A percentile compares a stretch with the other conserved stretches of the same genome.
phyloP scores from a whole-genome alignment of 2,329 filamentous ascomycete species.

The Claviceps humidiphila region DNA sequence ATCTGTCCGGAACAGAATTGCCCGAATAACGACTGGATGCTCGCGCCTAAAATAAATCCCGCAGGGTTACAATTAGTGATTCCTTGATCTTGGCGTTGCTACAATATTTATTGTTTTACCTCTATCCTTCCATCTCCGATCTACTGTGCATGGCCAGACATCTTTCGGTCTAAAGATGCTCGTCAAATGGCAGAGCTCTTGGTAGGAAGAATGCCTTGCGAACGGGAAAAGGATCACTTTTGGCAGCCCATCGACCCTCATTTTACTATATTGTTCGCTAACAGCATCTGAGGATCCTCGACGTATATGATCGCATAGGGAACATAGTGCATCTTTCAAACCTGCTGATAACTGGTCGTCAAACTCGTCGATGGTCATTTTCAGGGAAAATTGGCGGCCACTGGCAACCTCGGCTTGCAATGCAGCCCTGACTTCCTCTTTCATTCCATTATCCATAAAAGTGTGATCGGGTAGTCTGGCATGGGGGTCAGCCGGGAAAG shows the following conservation, averaged over 20 bases:
- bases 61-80: neutral
- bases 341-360: conserved; percentile 8
- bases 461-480: conserved; percentile 10
- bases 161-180: conserved; percentile 57
- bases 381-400: conserved; percentile 15
- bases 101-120: conserved; percentile 14
- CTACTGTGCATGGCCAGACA: conserved; percentile 70
- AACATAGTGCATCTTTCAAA: conserved; percentile 1
- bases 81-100: neutral
- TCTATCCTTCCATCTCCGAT: conserved; percentile 49
- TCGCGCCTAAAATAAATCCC: conserved; percentile 26
- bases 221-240: conserved; percentile 57
- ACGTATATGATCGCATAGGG: conserved; percentile 1
- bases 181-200: conserved; percentile 62
- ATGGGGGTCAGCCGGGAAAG: neutral
- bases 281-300: neutral
- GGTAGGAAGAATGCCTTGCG: conserved; percentile 78
- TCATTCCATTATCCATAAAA: conserved; percentile 3
- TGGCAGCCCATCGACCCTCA: conserved; percentile 18
- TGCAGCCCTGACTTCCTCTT: conserved; percentile 4
- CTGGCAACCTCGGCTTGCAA: conserved; percentile 9
- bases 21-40: conserved; percentile 60
- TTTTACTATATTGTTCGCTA: neutral
- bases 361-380: conserved; percentile 11
- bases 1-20: conserved; percentile 44